These are phyloP conservation scores for Cyphellophora europaea DNA, from an alignment of 2,329 filamentous ascomycete species.

Conservation along the genomic window DNA sequence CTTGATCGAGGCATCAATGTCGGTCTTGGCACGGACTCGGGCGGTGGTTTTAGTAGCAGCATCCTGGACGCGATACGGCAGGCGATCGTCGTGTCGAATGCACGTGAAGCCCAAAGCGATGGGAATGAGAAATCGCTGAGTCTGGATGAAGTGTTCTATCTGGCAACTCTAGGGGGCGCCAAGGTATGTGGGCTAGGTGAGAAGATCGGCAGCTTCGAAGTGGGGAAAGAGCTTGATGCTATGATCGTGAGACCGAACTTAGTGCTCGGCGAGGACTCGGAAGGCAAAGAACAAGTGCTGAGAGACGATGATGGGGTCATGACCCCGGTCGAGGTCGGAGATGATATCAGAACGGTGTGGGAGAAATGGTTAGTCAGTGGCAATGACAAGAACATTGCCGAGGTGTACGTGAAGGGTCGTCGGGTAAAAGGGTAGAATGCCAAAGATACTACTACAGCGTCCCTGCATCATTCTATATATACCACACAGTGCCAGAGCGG, in stretches of 20 bases:
- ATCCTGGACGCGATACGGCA: conserved; percentile 51
- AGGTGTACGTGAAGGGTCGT: conserved; percentile 45
- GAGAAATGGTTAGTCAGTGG: conserved; percentile 60
- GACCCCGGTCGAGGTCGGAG: conserved; percentile 44
- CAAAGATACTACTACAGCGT: too few species aligned
- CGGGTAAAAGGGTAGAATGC: too few species aligned
- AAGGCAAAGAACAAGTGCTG: too few species aligned
- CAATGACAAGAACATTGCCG: conserved; percentile 51
- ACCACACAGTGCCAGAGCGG: too few species aligned
- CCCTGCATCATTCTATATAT: too few species aligned
- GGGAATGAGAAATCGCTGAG: conserved; percentile 24
- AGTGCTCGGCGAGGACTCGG: conserved; percentile 3
- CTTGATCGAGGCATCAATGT: conserved; percentile 47
- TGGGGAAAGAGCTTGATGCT: conserved; percentile 25
- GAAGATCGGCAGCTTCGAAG: conserved; percentile 22
- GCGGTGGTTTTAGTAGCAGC: conserved; percentile 48
- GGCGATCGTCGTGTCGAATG: conserved; percentile 36
- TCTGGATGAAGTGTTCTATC: conserved; percentile 46
- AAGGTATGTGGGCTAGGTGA: conserved; percentile 45
- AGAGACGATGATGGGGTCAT: conserved; percentile 33
- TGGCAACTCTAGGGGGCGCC: conserved; percentile 54
- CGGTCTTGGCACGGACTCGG: conserved; percentile 52
- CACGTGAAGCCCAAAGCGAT: conserved; percentile 21
- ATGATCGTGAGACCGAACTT: conserved; percentile 3
- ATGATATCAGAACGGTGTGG: conserved; percentile 39